Evolutionary conservation across 2,329 filamentous ascomycete species (phyloP), one percentile per base, ranked within the genome.

Genomic region (Exophiala mesophila): DNA sequence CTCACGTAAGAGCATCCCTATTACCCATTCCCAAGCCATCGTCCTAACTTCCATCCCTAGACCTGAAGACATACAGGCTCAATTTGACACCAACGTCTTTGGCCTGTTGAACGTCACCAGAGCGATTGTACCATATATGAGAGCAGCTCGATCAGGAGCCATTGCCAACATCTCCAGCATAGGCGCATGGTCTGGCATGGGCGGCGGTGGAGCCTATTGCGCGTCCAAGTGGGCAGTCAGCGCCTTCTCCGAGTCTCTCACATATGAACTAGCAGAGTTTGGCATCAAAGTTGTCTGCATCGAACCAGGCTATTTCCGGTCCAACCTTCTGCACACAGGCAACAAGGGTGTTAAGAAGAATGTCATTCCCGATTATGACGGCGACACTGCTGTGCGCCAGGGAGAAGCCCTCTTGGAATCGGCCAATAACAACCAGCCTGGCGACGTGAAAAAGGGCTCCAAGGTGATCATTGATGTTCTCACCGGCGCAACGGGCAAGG

Each of bases 381-480:
- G 39, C 7, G n/a, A n/a, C n/a, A 40, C 33, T 15, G 40, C 41
- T 8, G 47, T 45, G 10, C 46, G 49, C 12, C 34, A 34, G 28
- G 35, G 34, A 18, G 42, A 48, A 35, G 21, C 44, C 13, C 17
- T 29, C 16, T 32, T 50, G 40, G 36, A 41, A 10, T 18, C 23
- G 6, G 41, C 39, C 8, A 60, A 78, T 46, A 64, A 70, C 12
- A 68, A 70, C 0, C 76, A 81, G 60, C 68, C 63, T 0, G 78
- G 78, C 0, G 76, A 82, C 54, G 67, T 76, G 3, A 60, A 58
- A 13, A 79, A 79, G 63, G 78, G 72, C 0, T 62, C 64, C 5
- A 65, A 61, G 42, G 66, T 75, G 1, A 63, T 78, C 19, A 66
- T 80, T 4, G 77, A 82, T 49, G 63, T 77, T 10, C 50, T 82